Evolutionary conservation across 768 basidiomycete genomes (phyloP), one percentile per base, ranked within the genome.

Genomic region (Basidioascus undulatus): DNA sequence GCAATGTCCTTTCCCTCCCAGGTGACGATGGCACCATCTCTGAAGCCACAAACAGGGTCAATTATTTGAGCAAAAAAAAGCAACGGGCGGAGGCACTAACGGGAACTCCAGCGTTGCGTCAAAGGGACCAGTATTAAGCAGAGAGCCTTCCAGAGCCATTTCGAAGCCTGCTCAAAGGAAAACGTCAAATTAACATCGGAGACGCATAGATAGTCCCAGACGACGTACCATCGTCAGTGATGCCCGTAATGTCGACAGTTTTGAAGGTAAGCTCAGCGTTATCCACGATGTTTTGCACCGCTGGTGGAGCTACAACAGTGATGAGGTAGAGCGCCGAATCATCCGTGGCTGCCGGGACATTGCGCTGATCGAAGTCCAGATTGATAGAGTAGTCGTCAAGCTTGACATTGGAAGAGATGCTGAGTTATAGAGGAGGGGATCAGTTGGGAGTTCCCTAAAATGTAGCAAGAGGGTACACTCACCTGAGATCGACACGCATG

Each of bases 1-100:
- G 72, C 76, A 43, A 79, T 77, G 44, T 68, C 49, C 18, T 65
- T 57, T 1, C 70, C 74, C 50, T 75, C 56, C 71, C 72, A 78
- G 15, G 58, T 63, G 13, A 77, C 69, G 11, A 70, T 66, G 34
- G 76, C 57, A 2, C 72, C 72, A 32, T 74, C 69, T n/a, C n/a
- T n/a, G n/a, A n/a, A n/a, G n/a, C n/a, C n/a, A n/a, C n/a, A n/a
- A n/a, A n/a, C n/a, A n/a, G n/a, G n/a, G n/a, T n/a, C n/a, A n/a
- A n/a, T n/a, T n/a, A n/a, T n/a, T n/a, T n/a, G n/a, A n/a, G n/a
- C n/a, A n/a, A n/a, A n/a, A n/a, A n/a, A n/a, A n/a, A n/a, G n/a
- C n/a, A n/a, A n/a, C n/a, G n/a, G n/a, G n/a, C n/a, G n/a, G n/a
- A n/a, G n/a, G n/a, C n/a, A n/a, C n/a, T n/a, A n/a, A n/a, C 12